phyloP scores from a whole-genome alignment of 2,329 filamentous ascomycete genomes.

The Pochonia chlamydosporia region DNA sequence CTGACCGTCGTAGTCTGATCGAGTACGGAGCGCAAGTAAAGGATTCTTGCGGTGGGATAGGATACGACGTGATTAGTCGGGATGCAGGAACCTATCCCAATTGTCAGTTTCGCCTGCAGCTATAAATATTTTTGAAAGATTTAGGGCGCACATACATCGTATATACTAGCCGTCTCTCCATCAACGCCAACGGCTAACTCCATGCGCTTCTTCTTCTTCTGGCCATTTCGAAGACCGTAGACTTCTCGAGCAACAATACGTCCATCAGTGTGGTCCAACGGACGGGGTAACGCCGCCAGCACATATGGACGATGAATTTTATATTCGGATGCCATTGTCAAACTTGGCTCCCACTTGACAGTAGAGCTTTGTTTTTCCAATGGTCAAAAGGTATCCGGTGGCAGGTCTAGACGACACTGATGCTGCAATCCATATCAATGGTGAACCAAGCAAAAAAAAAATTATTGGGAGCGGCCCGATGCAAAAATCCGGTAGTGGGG shows the following conservation, averaged over 20 bases:
- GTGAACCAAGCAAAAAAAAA: conserved; percentile 22
- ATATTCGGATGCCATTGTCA: conserved; percentile 51
- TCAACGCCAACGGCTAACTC: conserved; percentile 60
- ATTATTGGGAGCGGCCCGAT: conserved; percentile 24
- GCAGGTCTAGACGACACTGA: neutral
- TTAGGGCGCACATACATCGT: conserved; percentile 45
- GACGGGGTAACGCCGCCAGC: conserved; percentile 52
- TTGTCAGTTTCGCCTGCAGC: conserved; percentile 4
- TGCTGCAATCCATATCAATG: neutral
- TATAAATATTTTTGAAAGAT: neutral
- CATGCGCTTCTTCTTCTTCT: conserved; percentile 56
- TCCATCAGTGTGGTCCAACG: conserved; percentile 45
- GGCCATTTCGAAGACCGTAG: conserved; percentile 50
- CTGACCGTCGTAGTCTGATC: conserved; percentile 44
- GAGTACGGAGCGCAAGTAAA: conserved; percentile 60
- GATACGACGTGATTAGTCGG: conserved; percentile 59
- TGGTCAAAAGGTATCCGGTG: neutral
- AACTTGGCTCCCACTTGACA: conserved; percentile 1
- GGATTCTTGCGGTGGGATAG: conserved; percentile 57
- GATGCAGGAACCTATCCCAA: conserved; percentile 49
- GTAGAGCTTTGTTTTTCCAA: conserved; percentile 3
- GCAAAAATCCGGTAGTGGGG: conserved; percentile 30
- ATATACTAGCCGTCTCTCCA: conserved; percentile 60
- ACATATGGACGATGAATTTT: conserved; percentile 61
- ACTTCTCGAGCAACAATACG: conserved; percentile 55